Evolutionary conservation across 371 early-diverging fungal species (phyloP), one percentile per base, ranked within the genome.

Genomic region (Mucor indicus): DNA sequence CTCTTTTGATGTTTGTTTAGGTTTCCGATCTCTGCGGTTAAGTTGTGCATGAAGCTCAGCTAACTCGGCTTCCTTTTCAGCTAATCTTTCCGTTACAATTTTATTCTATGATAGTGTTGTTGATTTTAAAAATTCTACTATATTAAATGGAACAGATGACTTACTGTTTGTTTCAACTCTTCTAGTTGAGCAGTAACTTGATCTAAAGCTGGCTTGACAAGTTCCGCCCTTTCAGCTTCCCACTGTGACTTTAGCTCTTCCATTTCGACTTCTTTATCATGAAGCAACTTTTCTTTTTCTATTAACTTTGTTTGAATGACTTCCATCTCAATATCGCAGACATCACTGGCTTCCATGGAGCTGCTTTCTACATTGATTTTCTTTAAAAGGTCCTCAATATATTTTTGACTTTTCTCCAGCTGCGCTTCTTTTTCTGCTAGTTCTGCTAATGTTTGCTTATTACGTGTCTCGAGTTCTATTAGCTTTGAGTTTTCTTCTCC

Each of bases 21-120:
- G 57, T 31, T 49, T 56, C 35, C 69, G 50, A 23, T 68, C 73
- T 33, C 62, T 55, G 25, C 69, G 51, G 24, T 47, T 73, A 9
- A 69, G 27, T 31, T 73, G 59, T 4, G 70, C 31, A 22, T 63
- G 49, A 20, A 73, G 52, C 36, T 57, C 65, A 2, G 55, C 67
- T 17, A 73, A 36, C 37, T 73, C 74, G 15, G 55, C 51, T 53
- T 73, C 74, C 31, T 69, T 73, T 32, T 73, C 74, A 2, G 50
- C 56, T 5, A 73, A 32, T 44, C 74, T 54, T 30, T 50, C 52
- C 7, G 62, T 60, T 0, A 57, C 74, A 27, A 62, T 49, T 30
- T 69, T 60, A 32, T 73, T 73, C 74, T 73, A 51, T n/a, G 15
- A 16, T 8, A 1, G 24, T 0, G 12, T 50, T 16, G 6, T 16